phyloP scores from a whole-genome alignment of 768 basidiomycete genomes.

The Leucocoprinus leucothites region DNA sequence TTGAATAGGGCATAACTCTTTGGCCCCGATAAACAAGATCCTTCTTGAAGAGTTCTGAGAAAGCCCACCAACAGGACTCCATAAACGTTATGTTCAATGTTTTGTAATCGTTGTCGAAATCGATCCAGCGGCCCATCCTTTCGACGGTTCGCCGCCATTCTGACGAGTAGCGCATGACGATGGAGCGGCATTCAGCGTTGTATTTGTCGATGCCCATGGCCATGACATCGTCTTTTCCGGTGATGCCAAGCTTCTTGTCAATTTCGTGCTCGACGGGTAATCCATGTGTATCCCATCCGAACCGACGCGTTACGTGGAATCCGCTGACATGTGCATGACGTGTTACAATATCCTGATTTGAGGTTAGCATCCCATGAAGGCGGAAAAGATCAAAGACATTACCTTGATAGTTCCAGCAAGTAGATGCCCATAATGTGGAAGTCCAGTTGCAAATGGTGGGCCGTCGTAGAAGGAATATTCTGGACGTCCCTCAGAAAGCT shows the following conservation, averaged over 20 bases:
- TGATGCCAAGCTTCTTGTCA: constrained; percentile 93
- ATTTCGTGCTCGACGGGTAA: constrained; percentile 99
- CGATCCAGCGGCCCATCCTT: constrained; percentile 99
- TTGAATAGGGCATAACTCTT: constrained; percentile 97
- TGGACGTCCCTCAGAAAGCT: constrained; percentile 87
- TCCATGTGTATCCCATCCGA: constrained; percentile 99
- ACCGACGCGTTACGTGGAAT: constrained; percentile 87
- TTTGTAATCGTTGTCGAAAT: constrained; percentile 99
- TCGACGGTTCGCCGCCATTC: constrained; percentile 97
- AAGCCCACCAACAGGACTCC: constrained; percentile 99
- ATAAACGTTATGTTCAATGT: constrained; percentile 91
- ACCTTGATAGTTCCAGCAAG: constrained; percentile 94
- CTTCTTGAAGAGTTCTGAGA: constrained; percentile 90
- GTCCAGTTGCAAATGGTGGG: constrained; percentile 94
- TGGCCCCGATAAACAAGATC: constrained; percentile 90
- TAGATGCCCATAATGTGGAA: constrained; percentile 95
- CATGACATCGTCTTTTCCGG: constrained; percentile 89
- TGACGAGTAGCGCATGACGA: constrained; percentile 94
- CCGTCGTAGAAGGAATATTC: constrained; percentile 97
- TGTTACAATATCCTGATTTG: constrained; percentile 87
- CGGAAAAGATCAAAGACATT: constrained; percentile 16
- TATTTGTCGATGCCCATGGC: constrained; percentile 96
- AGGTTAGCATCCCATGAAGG: constrained; percentile 6
- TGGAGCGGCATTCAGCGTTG: constrained; percentile 93
- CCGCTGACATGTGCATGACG: constrained; percentile 93